phyloP scores from a whole-genome alignment of 1,284 basidiomycete genomes.

The Afroboletus lepidellus region DNA sequence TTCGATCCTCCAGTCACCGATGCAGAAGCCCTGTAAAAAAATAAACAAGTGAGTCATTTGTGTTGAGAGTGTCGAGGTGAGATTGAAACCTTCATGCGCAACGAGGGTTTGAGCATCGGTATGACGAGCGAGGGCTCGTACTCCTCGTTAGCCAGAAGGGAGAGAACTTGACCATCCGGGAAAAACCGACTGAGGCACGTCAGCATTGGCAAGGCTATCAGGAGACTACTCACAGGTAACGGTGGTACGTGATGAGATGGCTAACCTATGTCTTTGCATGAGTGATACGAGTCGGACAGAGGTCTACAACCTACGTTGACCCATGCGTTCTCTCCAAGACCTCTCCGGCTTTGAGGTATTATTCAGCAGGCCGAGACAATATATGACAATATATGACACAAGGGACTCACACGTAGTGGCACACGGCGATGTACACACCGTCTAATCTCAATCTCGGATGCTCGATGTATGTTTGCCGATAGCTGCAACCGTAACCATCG shows the following conservation, averaged over 20 bases:
- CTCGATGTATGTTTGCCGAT: constrained; percentile 75
- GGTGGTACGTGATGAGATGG: constrained; percentile 81
- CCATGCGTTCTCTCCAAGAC: constrained; percentile 80
- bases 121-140: constrained; percentile 73
- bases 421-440: constrained; percentile 87
- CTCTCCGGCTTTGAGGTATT: constrained; percentile 55
- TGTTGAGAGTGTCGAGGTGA: not conserved
- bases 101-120: constrained; percentile 69
- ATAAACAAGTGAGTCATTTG: not conserved
- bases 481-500: constrained; percentile 56
- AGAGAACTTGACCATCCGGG: constrained; percentile 83
- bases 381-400: not conserved
- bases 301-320: constrained; percentile 59
- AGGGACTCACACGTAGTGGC: constrained; percentile 70
- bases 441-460: constrained; percentile 82
- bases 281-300: constrained; percentile 2
- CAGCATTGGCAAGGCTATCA: not conserved
- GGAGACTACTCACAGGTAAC: constrained; percentile 61
- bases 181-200: constrained; percentile 71
- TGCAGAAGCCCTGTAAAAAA: constrained; percentile 55
- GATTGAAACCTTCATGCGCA: constrained; percentile 73
- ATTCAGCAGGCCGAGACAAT: constrained; percentile 1
- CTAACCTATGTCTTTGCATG: constrained; percentile 44
- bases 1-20: constrained; percentile 67
- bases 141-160: constrained; percentile 84